Evolutionary conservation across 2,329 filamentous ascomycete species (phyloP).

Genomic region (Didymella lethalis): DNA sequence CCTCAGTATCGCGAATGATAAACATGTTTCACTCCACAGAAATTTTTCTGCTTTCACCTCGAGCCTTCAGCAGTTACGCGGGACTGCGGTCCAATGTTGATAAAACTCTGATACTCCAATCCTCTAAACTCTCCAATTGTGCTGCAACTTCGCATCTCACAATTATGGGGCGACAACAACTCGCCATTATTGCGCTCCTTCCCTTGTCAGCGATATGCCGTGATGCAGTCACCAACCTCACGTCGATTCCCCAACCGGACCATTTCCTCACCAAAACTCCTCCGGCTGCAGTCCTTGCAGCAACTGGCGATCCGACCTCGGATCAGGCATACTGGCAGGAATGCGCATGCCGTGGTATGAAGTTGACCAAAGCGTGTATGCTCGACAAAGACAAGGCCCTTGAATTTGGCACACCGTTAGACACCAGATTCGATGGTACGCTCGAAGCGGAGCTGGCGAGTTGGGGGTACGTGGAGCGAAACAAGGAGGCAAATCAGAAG

Average conservation of each 20-base stretch:
- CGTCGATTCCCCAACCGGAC: neutral
- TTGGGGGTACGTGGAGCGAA: neutral
- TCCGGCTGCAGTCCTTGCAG: neutral
- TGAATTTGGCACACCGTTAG: neutral
- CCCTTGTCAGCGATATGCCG: neutral
- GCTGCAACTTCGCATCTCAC: too few species aligned
- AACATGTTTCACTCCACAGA: too few species aligned
- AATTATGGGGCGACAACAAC: neutral
- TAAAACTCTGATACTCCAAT: too few species aligned
- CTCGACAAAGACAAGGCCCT: neutral
- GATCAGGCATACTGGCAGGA: neutral
- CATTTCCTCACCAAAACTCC: neutral
- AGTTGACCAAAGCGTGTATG: neutral
- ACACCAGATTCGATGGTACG: neutral
- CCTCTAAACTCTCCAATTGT: too few species aligned
- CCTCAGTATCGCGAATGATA: too few species aligned
- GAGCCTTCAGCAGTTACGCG: too few species aligned
- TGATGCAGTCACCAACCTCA: neutral
- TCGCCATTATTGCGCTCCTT: neutral
- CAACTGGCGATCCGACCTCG: neutral
- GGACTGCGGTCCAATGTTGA: too few species aligned
- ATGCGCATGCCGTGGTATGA: neutral
- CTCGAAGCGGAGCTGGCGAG: neutral
- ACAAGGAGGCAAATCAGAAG: neutral
- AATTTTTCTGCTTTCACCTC: too few species aligned